phyloP scores from a whole-genome alignment of 2,329 filamentous ascomycete genomes.

The Coniochaeta sp. region DNA sequence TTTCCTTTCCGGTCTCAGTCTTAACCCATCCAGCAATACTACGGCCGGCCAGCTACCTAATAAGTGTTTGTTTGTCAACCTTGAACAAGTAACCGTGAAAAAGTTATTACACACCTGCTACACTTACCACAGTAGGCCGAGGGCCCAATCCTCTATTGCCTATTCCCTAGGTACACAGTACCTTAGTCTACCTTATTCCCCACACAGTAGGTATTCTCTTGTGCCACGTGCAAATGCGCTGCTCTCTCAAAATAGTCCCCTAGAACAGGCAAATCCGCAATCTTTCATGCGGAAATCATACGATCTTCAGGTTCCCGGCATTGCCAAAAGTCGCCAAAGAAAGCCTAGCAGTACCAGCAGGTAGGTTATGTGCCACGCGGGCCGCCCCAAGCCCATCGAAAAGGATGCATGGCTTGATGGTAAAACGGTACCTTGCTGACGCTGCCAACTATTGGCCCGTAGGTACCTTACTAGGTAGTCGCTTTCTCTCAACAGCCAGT shows the following conservation, averaged over 20 bases:
- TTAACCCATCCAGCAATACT: no score
- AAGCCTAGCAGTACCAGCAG: not conserved
- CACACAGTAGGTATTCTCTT: not conserved
- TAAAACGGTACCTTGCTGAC: not conserved
- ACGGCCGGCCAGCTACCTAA: no score
- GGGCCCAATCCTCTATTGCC: no score
- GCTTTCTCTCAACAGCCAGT: not conserved
- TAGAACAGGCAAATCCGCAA: not conserved
- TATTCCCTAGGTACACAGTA: no score
- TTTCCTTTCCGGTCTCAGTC: no score
- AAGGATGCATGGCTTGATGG: not conserved
- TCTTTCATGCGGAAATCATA: not conserved
- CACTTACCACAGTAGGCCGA: no score
- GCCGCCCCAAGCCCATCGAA: not conserved
- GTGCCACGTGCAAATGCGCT: not conserved
- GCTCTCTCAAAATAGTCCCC: not conserved
- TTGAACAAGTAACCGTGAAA: no score
- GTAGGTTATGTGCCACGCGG: not conserved
- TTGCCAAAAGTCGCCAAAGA: not conserved
- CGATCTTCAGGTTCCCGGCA: not conserved
- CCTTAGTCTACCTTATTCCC: no score
- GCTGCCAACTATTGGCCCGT: not conserved
- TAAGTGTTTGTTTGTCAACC: no score
- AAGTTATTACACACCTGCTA: no score
- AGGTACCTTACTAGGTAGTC: not conserved